Base-by-base conservation (phyloP, 1,284 basidiomycete genomes). In the Ceratorhiza oryzae-sativae region DNA sequence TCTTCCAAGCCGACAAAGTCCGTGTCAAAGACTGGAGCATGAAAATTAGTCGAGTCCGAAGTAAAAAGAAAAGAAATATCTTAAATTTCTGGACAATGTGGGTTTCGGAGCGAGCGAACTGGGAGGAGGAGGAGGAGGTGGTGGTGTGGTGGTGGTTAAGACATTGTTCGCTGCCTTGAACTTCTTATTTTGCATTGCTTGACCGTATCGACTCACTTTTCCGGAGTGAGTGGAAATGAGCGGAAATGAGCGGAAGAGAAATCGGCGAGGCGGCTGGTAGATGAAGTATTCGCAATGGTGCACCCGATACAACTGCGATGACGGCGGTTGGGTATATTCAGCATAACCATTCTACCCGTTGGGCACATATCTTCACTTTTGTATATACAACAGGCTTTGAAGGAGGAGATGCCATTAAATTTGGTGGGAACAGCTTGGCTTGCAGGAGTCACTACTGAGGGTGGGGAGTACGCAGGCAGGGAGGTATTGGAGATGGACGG, bases 71-170 rank as follows among this genome's bases (percentile, higher is more conserved):
- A 39, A 39, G 13, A 6, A 6, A 13, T 32, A 18, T 13, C 51
- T 30, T 41, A 68, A 39, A 51, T 58, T 56, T 30, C 41, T 36
- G 3, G 53, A 68, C 53, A 68, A 68, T 2, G 53, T 68, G 3
- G 65, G 53, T 53, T 58, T 68, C 13, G 65, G 65, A 12, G 53
- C 53, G 41, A 56, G 53, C 20, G 41, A 56, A 27, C 53, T 58
- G 65, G 53, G 3, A 39, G 56, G 46, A 42, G n/a, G n/a, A n/a
- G n/a, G n/a, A n/a, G n/a, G n/a, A n/a, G n/a, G n/a, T n/a, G n/a
- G n/a, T n/a, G n/a, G n/a, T n/a, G 59, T 61, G 59, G 59, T 15
- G 41, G 42, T 15, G 41, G 59, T 25, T 46, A n/a, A 32, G 39
- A 46, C 39, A n/a, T 9, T 20, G 25, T 39, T 39, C 13, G n/a